Conservation (phyloP, 78 protist species). For the Pelomyxa schiedti region DNA sequence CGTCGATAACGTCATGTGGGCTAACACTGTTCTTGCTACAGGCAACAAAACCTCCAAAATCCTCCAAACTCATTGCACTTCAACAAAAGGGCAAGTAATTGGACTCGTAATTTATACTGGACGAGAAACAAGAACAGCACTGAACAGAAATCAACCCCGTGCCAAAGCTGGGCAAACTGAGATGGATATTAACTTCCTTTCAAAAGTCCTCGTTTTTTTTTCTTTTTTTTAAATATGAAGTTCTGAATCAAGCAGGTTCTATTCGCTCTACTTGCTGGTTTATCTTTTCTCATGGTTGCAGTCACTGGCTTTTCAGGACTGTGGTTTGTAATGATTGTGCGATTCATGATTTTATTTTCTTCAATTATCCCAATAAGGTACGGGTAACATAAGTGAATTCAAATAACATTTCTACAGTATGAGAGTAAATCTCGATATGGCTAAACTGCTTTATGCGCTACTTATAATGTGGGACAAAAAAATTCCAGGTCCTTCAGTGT, state of each 20-base stretch:
- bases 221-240: neutral
- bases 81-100: conserved; percentile 11
- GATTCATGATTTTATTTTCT: conserved; percentile 89
- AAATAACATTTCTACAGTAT: conserved; percentile 8
- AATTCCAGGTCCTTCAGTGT: too few relatives aligned
- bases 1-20: conserved; percentile 93
- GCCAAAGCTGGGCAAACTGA: conserved; percentile 85
- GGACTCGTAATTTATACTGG: conserved; percentile 91
- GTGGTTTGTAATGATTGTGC: conserved; percentile 61
- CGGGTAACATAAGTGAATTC: too few relatives aligned
- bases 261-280: conserved; percentile 50
- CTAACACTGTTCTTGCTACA: conserved; percentile 85
- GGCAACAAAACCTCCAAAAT: too few relatives aligned
- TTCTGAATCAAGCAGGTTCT: conserved; percentile 11
- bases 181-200: conserved; percentile 66
- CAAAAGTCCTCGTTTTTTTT: conserved; percentile 41
- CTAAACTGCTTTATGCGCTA: conserved; percentile 21
- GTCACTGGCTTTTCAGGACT: conserved; percentile 48
- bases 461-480: neutral
- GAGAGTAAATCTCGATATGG: conserved; percentile 83
- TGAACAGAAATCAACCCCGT: conserved; percentile 75
- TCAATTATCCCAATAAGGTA: conserved; percentile 92
- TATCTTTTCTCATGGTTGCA: conserved; percentile 70
- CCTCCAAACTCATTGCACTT: too few relatives aligned
- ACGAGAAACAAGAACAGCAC: conserved; percentile 74